Evolutionary conservation across 805 yeast species (phyloP).

Genomic region (Cyberlindnera euphorbiiphila): DNA sequence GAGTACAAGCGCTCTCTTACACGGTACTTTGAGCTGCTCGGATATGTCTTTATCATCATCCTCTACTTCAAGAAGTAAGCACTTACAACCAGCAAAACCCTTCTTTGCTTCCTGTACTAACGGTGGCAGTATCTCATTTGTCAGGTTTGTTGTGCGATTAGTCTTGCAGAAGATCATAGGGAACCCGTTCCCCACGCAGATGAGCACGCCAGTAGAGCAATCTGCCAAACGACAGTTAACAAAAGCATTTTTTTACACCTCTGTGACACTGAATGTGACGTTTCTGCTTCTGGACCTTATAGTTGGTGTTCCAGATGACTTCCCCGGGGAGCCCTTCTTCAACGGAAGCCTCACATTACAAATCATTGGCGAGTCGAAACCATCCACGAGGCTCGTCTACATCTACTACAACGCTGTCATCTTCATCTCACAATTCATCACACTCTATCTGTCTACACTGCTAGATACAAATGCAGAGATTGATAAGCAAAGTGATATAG

Average conservation of each 20-base stretch:
- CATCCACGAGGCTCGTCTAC: slow-evolving; percentile 24
- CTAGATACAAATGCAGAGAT: slow-evolving; percentile 29
- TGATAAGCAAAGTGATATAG: slow-evolving; percentile 26
- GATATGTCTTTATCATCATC: slow-evolving; percentile 23
- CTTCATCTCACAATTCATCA: slow-evolving; percentile 28
- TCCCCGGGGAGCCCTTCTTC: slow-evolving; percentile 5
- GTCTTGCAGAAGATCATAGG: slow-evolving; percentile 36
- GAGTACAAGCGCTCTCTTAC: slow-evolving; percentile 18
- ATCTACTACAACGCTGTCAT: slow-evolving; percentile 32
- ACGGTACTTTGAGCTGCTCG: slow-evolving; percentile 15
- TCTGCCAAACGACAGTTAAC: slow-evolving; percentile 27
- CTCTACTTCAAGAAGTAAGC: slow-evolving; percentile 26
- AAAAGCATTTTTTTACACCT: slow-evolving; percentile 28
- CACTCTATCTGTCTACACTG: slow-evolving; percentile 30
- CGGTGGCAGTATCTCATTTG: slow-evolving; percentile 21
- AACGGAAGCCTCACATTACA: slow-evolving; percentile 41
- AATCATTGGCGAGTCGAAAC: slow-evolving; percentile 44
- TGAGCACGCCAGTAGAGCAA: slow-evolving; percentile 24
- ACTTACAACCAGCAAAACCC: not conserved
- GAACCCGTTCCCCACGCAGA: slow-evolving; percentile 36
- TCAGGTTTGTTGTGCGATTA: slow-evolving; percentile 31
- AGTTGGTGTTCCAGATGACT: slow-evolving; percentile 26
- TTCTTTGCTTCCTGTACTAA: slow-evolving; percentile 5
- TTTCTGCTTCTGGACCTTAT: slow-evolving; percentile 36
- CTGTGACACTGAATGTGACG: slow-evolving; percentile 23